Evolutionary conservation across 2,329 filamentous ascomycete genomes (phyloP).

Genomic region (Trichophyton verrucosum): DNA sequence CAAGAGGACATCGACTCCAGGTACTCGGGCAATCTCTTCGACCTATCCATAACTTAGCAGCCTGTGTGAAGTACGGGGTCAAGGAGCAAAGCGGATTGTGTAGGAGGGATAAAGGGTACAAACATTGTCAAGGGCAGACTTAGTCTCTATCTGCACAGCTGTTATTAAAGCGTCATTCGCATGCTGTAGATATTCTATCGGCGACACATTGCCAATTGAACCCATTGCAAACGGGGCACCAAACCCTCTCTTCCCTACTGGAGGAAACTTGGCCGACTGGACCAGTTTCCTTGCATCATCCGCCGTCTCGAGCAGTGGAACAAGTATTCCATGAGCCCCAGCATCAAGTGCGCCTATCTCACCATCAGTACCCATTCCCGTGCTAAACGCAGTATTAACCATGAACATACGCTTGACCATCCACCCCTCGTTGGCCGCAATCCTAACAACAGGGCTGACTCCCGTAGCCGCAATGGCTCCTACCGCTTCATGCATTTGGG

Average conservation of each 20-base stretch:
- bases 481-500: conserved; percentile 44
- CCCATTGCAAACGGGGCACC: conserved; percentile 44
- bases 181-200: conserved; percentile 40
- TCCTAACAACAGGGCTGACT: conserved; percentile 35
- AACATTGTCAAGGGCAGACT: conserved; percentile 29
- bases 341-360: conserved; percentile 42
- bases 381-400: no score
- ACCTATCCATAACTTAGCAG: conserved; percentile 19
- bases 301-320: conserved; percentile 41
- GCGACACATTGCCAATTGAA: conserved; percentile 27
- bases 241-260: conserved; percentile 42
- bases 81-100: background rate
- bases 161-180: conserved; percentile 44
- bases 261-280: conserved; percentile 44
- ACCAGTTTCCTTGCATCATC: conserved; percentile 43
- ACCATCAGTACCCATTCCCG: background rate
- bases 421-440: conserved; percentile 47
- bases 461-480: conserved; percentile 34
- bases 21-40: conserved; percentile 40
- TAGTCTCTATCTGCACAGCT: conserved; percentile 36
- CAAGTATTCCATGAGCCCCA: conserved; percentile 47
- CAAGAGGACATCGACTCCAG: conserved; percentile 42
- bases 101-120: no score
- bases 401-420: conserved; percentile 44
- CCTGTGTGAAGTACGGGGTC: background rate